Evolutionary conservation across 352 stramenopile species (phyloP).

Genomic region (Phytophthora chlamydospora): DNA sequence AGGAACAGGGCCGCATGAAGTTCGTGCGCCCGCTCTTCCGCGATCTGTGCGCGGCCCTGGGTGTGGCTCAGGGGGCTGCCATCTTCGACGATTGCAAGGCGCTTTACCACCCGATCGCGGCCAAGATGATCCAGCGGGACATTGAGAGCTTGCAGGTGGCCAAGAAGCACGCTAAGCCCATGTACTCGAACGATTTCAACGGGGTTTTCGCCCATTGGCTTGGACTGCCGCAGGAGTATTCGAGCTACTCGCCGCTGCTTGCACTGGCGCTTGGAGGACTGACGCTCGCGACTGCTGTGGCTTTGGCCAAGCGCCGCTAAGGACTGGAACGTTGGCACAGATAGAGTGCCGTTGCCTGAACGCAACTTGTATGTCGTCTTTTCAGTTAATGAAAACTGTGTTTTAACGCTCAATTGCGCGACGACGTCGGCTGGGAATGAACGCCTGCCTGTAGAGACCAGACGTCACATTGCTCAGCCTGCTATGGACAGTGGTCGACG

Average conservation of each 20-base stretch:
- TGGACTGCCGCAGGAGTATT: conserved; percentile 35
- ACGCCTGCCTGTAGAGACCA: no score
- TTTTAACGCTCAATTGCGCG: not conserved
- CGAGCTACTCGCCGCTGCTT: conserved; percentile 35
- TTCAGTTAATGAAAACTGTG: conserved; percentile 12
- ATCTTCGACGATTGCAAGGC: conserved; percentile 57
- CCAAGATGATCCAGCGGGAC: conserved; percentile 70
- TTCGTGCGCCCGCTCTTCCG: conserved; percentile 69
- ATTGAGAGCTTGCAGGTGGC: conserved; percentile 28
- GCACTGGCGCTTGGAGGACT: conserved; percentile 27
- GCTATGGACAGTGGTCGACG: no score
- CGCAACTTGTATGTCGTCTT: conserved; percentile 12
- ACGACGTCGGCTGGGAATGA: no score
- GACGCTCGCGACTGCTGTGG: conserved; percentile 23
- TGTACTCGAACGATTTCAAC: conserved; percentile 30
- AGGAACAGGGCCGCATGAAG: conserved; percentile 76
- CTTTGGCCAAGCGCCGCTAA: conserved; percentile 36
- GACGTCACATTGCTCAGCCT: no score
- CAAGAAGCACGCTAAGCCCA: conserved; percentile 7
- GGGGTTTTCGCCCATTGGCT: conserved; percentile 36
- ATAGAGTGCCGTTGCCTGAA: conserved; percentile 7
- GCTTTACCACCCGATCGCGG: conserved; percentile 66
- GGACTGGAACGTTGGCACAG: not conserved
- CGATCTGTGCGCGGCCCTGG: conserved; percentile 45
- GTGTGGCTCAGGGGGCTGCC: conserved; percentile 14